Evolutionary conservation across 31 red algal genomes (phyloP), one percentile per base, ranked within the genome.

Genomic region (Bonnemaisonia californica): DNA sequence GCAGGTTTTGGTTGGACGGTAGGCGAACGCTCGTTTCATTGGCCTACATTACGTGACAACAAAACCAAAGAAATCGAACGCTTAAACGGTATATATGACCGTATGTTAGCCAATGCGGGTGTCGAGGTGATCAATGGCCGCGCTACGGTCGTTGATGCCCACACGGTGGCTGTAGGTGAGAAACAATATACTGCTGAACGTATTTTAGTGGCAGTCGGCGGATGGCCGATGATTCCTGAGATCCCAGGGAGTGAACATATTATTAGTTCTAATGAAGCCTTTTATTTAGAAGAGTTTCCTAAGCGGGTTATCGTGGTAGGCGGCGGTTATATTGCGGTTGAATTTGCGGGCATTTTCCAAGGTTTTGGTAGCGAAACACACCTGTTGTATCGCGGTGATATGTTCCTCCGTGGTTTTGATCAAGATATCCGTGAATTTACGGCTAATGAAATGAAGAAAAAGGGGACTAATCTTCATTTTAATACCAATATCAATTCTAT

Each of bases 291-390:
- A 26, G 39, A n/a, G 16, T 47, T 91, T 31, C 91, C 91, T 5
- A 36, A 66, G 35, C 42, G 57, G 37, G 57, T 91, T 5, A 40
- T 87, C 29, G 56, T 94, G 9, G 57, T 94, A 2, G 91, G 91
- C 40, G 91, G 91, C 58, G 91, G 91, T 55, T 94, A 94, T 76
- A 94, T 94, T 47, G 90, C 88, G 27, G 82, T 83, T 16, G 91
- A 94, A 71, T 94, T 91, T 84, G 91, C 91, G 19, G n/a, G 70
- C 31, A 86, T 94, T 41, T 91, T 94, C 47, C 51, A 91, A 39
- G 77, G 88, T 34, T 85, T 78, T 31, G 91, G 91, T 19, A 27
- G 71, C 19, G 36, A 90, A 33, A 88, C 92, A 26, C 92, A 88
- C 9, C 78, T 77, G 33, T 34, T 73, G n/a, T 72, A 88, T 70